Base-by-base conservation (phyloP, 2,329 filamentous ascomycete genomes). In the Epichloe glyceriae region DNA sequence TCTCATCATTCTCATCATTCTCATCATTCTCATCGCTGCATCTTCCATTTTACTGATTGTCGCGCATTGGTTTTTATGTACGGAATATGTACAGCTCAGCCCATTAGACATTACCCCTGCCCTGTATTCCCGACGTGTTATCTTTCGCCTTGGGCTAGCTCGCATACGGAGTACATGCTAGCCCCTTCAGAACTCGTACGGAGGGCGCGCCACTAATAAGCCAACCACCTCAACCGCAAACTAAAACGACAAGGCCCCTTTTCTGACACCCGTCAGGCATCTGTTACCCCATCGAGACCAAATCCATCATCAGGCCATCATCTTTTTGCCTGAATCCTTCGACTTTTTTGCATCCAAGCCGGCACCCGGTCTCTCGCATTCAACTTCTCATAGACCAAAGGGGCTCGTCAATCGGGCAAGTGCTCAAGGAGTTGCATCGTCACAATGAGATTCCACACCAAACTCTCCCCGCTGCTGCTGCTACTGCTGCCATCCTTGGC, bases 391-490 rank as follows among this genome's bases (percentile, higher is more conserved):
- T 5, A 19, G 39, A 41, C 39, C n/a, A 41, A 41, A 12, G 39
- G n/a, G 19, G 26, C 39, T 41, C 17, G 8, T 11, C 8, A 20
- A 20, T 41, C 5, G 12, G 17, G 8, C 39, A 14, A 19, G 20
- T 11, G n/a, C 39, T 38, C 11, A 39, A 30, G n/a, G 37, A 33
- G 38, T 30, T 22, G 30, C 30, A 20, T 40, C 51, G 50, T 50
- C 66, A 72, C 58, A 57, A 86, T 86, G 82, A 80, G 74, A 67
- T 67, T 84, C 59, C 73, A 73, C 66, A 71, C 71, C 55, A 68
- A 67, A 50, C 70, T 71, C 53, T 75, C 74, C 51, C 72, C 78
- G 33, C 64, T 85, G 22, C 65, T 86, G 47, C 70, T 86, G 26
- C 73, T 86, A 38, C 71, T 83, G 2, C 66, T 83, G 38, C 76